Conservation (phyloP, 768 basidiomycete species). For the Agaricus blazei region DNA sequence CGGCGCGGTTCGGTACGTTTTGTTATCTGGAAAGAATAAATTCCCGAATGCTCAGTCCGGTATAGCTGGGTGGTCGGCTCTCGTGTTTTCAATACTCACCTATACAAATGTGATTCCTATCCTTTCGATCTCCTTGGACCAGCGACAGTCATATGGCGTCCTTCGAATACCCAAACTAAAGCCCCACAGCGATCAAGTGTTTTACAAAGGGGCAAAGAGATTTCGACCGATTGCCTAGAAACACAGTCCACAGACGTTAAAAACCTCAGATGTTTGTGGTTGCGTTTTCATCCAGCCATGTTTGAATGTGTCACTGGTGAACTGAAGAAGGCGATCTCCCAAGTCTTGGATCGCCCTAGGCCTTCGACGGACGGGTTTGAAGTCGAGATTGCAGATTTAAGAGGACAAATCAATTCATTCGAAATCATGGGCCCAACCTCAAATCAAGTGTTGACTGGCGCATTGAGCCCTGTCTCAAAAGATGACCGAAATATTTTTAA, state of each 20-base stretch:
- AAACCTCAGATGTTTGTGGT: slow-evolving; percentile 4
- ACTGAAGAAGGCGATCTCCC: slow-evolving; percentile 5
- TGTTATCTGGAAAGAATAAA: not conserved
- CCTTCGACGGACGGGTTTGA: slow-evolving; percentile 22
- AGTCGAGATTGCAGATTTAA: slow-evolving; percentile 67
- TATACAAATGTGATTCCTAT: slow-evolving; percentile 60
- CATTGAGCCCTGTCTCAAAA: slow-evolving; percentile 42
- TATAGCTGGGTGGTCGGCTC: slow-evolving; percentile 61
- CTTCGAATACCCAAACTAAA: slow-evolving; percentile 19
- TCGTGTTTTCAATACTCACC: slow-evolving; percentile 57
- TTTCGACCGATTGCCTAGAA: slow-evolving; percentile 6
- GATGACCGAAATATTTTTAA: slow-evolving; percentile 53
- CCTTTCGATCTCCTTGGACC: slow-evolving; percentile 73
- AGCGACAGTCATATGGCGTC: slow-evolving; percentile 69
- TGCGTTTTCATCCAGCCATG: slow-evolving; percentile 7
- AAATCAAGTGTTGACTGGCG: slow-evolving; percentile 67
- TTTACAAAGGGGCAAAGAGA: slow-evolving; percentile 12
- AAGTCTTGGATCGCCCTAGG: slow-evolving; percentile 4
- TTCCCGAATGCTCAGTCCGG: not conserved
- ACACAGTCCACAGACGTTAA: not conserved
- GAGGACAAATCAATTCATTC: slow-evolving; percentile 70
- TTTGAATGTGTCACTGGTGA: slow-evolving; percentile 2
- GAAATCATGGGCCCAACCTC: slow-evolving; percentile 89
- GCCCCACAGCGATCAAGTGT: not conserved
- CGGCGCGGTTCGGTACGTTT: slow-evolving; percentile 52